These are phyloP conservation scores for Thamnidium elegans DNA, from an alignment of 192 early-diverging fungal species.

Conservation along the genomic window DNA sequence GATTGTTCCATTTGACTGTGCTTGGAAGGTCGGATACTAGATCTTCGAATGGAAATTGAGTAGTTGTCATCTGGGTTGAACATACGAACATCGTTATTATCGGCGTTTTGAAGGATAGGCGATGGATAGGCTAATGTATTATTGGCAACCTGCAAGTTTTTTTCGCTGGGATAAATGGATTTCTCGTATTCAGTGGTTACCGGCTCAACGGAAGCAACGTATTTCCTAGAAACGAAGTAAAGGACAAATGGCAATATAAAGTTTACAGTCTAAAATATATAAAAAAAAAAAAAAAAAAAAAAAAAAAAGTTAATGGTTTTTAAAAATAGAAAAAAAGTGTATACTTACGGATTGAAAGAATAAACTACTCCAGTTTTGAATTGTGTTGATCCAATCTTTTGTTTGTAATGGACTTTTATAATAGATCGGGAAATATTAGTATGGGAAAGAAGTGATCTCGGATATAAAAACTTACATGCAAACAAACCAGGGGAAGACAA, in stretches of 20 bases:
- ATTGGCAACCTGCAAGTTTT: too few relatives aligned
- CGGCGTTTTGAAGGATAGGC: background rate
- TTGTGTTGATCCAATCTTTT: conserved; percentile 48
- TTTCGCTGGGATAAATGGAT: background rate
- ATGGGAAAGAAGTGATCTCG: background rate
- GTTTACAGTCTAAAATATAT: conserved; percentile 54
- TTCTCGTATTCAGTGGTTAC: conserved; percentile 13
- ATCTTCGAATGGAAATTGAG: conserved; percentile 19
- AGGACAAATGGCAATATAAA: conserved; percentile 67
- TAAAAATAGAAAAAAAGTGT: background rate
- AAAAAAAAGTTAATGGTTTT: background rate
- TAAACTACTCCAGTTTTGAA: conserved; percentile 63
- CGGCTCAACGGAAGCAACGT: conserved; percentile 27
- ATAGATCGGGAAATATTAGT: background rate
- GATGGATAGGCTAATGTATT: background rate
- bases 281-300: background rate
- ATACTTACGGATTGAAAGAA: conserved; percentile 53
- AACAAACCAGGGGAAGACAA: conserved; percentile 58
- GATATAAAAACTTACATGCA: conserved; percentile 45
- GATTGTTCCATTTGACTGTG: conserved; percentile 17
- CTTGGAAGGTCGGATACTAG: conserved; percentile 23
- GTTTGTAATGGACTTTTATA: conserved; percentile 59
- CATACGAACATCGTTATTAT: conserved; percentile 25
- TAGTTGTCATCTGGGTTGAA: conserved; percentile 27
- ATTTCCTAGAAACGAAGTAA: conserved; percentile 54